phyloP scores from a whole-genome alignment of 441 rosid species.

The Macaranga tanarius region DNA sequence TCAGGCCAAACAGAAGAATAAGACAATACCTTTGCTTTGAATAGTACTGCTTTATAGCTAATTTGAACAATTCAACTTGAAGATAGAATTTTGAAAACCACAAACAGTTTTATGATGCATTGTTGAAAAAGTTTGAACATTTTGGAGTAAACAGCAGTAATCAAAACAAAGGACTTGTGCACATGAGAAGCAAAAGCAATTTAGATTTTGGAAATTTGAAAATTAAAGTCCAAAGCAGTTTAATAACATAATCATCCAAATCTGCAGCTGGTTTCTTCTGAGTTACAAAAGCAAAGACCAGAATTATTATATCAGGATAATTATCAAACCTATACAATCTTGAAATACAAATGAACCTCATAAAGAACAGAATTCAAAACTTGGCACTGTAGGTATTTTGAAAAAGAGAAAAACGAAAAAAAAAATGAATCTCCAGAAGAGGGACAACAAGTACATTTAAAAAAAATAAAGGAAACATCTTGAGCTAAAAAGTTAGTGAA shows the following conservation, averaged over 20 bases:
- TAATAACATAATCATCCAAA: not conserved
- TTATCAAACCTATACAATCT: no score
- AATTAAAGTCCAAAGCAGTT: not conserved
- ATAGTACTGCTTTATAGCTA: not conserved
- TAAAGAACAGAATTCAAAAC: not conserved
- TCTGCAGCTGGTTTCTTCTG: not conserved
- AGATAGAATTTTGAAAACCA: not conserved
- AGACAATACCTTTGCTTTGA: not conserved
- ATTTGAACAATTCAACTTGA: not conserved
- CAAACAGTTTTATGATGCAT: not conserved
- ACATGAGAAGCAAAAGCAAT: not conserved
- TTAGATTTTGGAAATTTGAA: not conserved
- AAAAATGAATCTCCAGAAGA: not conserved
- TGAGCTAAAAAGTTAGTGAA: conserved; percentile 8
- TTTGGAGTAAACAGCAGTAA: not conserved
- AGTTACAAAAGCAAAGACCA: not conserved
- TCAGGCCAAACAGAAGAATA: not conserved
- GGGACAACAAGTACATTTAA: conserved; percentile 11
- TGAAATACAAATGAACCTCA: not conserved
- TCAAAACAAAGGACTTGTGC: not conserved
- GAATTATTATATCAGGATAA: not conserved
- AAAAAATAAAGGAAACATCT: not conserved
- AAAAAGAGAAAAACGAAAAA: not conserved
- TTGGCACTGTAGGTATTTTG: not conserved
- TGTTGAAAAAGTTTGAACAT: not conserved